These are phyloP conservation scores for Carex arenaria DNA, from an alignment of 202 grass and related monocot species.

Conservation along the genomic window DNA sequence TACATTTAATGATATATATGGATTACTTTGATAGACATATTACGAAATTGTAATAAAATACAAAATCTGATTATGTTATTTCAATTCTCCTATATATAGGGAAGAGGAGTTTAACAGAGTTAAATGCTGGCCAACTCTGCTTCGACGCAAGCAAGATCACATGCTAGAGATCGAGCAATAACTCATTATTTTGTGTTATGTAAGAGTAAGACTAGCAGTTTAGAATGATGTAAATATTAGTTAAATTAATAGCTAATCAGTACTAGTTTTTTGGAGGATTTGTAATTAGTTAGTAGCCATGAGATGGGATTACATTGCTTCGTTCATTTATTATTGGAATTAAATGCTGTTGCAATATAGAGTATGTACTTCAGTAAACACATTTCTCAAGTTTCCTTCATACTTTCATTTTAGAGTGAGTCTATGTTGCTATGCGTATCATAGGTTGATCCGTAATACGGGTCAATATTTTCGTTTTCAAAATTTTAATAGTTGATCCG, in stretches of 20 bases:
- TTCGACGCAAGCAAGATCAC: neutral
- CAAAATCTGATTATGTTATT: neutral
- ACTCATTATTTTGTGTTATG: neutral
- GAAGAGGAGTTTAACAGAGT: neutral
- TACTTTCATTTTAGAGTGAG: neutral
- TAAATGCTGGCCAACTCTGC: conserved; percentile 1
- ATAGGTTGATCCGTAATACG: too few relatives aligned
- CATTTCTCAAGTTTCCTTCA: neutral
- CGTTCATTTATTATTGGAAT: neutral
- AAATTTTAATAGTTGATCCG: too few relatives aligned
- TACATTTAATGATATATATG: neutral
- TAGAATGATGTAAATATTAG: neutral
- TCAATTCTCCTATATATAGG: neutral
- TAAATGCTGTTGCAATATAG: neutral
- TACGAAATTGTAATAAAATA: neutral
- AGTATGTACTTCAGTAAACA: neutral
- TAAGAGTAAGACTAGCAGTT: neutral
- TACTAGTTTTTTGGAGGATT: neutral
- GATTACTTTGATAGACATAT: neutral
- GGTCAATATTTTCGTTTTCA: too few relatives aligned
- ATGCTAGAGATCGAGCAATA: neutral
- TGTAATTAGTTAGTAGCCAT: neutral
- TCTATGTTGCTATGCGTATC: too few relatives aligned
- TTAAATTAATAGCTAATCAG: neutral
- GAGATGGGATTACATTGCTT: neutral